Base-by-base conservation (phyloP, 2,329 filamentous ascomycete species). In the Cadophora luteo-olivacea region DNA sequence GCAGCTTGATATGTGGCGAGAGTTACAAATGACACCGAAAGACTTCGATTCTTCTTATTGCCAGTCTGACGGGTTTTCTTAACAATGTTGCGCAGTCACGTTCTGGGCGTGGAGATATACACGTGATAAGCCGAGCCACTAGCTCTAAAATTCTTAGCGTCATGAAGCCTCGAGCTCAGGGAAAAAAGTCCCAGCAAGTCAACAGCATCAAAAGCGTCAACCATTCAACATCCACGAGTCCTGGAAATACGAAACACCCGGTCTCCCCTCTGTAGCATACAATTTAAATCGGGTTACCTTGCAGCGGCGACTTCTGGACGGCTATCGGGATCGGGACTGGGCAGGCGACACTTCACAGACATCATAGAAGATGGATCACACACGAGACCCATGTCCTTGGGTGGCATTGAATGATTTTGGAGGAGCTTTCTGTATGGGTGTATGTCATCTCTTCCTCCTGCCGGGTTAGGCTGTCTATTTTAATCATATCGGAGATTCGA, bases 381-480 rank as follows among this genome's bases (percentile, higher is more conserved):
- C 92, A 72, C 89, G 96, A 84, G 96, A 98, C 82, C 96, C 96
- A 72, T 98, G 96, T 83, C 96, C 96, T 67, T 98, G 91, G 91
- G 94, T 98, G 78, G 92, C 96, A 73, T 87, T 98, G 75, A 97
- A 94, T 83, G 96, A 99, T 84, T 98, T 98, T 80, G 96, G 96
- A 72, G 96, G 96, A 83, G 96, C 95, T 68, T 97, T 98, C 78
- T 91, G 88, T 79, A 98, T 97, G 95, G 95, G 95, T 76, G 93
- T 96, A 92, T 73, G 92, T 85, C 48, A 49, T n/a, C 14, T 57
- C 8, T 65, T n/a, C 45, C 22, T 57, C 63, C 49, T 58, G 63
- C 52, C 52, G 25, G 25, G 25, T 36, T 45, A n/a, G 5, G 22
- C 11, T 41, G 24, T 61, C 36, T 36, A 6, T 54, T 33, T 29